These are phyloP conservation scores for Knoxdaviesia capensis DNA, from an alignment of 2,329 filamentous ascomycete species.

Conservation along the genomic window DNA sequence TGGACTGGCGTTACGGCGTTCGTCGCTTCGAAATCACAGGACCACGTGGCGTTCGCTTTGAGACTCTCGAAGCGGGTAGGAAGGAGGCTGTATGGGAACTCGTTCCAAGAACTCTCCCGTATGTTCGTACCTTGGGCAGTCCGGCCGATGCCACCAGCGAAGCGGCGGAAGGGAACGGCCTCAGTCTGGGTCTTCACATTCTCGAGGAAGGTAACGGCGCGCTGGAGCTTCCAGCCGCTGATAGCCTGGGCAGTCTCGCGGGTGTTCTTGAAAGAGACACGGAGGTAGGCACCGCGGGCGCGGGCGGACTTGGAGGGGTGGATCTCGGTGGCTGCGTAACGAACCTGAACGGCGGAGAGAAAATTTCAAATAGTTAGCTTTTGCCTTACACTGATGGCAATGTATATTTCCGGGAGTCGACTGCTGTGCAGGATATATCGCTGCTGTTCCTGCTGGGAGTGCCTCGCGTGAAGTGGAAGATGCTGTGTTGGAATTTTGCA, in stretches of 20 bases:
- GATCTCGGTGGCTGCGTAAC: conserved; percentile 87
- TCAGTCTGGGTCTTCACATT: conserved; percentile 96
- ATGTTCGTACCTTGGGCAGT: conserved; percentile 79
- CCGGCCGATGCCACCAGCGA: conserved; percentile 87
- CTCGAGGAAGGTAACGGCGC: conserved; percentile 90
- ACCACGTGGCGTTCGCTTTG: too few species aligned
- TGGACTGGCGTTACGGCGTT: too few species aligned
- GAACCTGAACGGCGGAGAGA: conserved; percentile 39
- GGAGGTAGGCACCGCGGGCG: conserved; percentile 95
- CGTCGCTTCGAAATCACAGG: too few species aligned
- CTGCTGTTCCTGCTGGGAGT: too few species aligned
- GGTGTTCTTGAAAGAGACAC: conserved; percentile 99
- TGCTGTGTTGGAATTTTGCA: too few species aligned
- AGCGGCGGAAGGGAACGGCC: conserved; percentile 96
- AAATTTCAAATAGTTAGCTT: background rate
- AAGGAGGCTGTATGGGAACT: too few species aligned
- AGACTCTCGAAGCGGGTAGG: too few species aligned
- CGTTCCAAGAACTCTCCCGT: too few species aligned
- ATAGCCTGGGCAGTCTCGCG: conserved; percentile 98
- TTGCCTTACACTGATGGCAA: too few species aligned
- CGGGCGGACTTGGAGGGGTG: conserved; percentile 83
- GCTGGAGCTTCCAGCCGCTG: conserved; percentile 96
- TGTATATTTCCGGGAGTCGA: too few species aligned
- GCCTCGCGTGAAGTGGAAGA: too few species aligned
- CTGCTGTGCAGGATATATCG: too few species aligned